A percentile compares a stretch with the other conserved stretches of the same genome.
Conservation (phyloP, 371 early-diverging fungal species). For the Mucor lusitanicus region DNA sequence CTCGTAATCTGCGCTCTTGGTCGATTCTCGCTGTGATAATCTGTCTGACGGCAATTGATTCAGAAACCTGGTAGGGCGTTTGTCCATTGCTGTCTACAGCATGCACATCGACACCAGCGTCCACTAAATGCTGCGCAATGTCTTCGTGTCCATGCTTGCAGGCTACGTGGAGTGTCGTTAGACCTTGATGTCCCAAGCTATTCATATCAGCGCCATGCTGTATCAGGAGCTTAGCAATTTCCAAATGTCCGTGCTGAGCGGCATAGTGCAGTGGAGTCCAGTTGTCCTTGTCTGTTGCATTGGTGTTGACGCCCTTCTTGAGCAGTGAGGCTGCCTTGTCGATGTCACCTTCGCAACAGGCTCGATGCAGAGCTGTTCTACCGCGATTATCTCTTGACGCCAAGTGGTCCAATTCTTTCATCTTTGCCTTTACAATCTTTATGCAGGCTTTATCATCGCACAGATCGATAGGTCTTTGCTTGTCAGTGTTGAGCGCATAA, state of each 20-base stretch:
- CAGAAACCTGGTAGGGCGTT: slow-evolving; percentile 59
- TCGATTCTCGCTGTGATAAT: slow-evolving; percentile 41
- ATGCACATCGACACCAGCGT: slow-evolving; percentile 65
- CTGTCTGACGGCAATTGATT: slow-evolving; percentile 26
- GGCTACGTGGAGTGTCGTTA: slow-evolving; percentile 63
- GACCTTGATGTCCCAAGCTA: slow-evolving; percentile 40
- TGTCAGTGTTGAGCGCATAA: slow-evolving; percentile 51
- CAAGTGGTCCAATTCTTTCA: slow-evolving; percentile 37
- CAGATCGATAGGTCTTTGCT: slow-evolving; percentile 54
- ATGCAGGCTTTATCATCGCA: slow-evolving; percentile 40
- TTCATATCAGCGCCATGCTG: slow-evolving; percentile 75
- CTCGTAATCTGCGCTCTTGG: slow-evolving; percentile 41
- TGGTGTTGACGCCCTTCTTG: slow-evolving; percentile 77
- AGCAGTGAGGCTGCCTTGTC: slow-evolving; percentile 23
- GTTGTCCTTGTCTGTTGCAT: slow-evolving; percentile 60
- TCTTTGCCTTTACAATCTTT: slow-evolving; percentile 27
- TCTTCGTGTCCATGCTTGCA: slow-evolving; percentile 45
- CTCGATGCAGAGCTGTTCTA: slow-evolving; percentile 37
- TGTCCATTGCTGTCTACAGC: slow-evolving; percentile 52
- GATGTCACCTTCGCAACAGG: slow-evolving; percentile 30
- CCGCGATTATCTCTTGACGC: slow-evolving; percentile 33
- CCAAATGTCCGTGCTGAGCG: slow-evolving; percentile 63
- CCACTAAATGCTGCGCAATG: slow-evolving; percentile 66
- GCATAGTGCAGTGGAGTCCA: slow-evolving; percentile 89
- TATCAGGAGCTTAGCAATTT: slow-evolving; percentile 65